Percentiles rank a stretch among this genome's conserved stretches.
These are phyloP conservation scores for Russula sp. DNA, from an alignment of 768 basidiomycete genomes.

Conservation along the genomic window DNA sequence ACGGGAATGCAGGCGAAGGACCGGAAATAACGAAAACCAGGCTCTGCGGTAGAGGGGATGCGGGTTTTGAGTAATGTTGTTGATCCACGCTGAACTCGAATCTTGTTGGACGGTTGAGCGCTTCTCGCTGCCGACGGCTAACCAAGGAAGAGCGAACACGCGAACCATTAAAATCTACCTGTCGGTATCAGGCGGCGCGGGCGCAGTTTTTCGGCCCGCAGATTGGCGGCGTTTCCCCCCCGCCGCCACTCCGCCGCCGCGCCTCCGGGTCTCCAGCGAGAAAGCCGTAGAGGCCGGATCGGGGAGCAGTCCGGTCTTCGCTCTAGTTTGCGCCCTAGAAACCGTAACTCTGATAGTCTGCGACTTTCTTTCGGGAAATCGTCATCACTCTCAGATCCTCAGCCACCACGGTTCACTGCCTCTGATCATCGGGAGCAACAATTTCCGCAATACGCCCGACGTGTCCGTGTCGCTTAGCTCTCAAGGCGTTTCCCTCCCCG, in stretches of 20 bases:
- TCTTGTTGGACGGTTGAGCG: conserved; percentile 28
- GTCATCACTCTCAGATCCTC: not conserved
- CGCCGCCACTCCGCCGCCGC: conserved; percentile 9
- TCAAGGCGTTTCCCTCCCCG: not conserved
- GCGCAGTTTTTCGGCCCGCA: conserved; percentile 14
- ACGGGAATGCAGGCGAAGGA: conserved; percentile 4
- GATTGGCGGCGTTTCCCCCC: conserved; percentile 21
- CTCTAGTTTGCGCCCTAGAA: not conserved
- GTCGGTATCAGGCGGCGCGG: conserved; percentile 22
- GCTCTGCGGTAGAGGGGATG: conserved; percentile 5
- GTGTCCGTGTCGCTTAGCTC: not conserved
- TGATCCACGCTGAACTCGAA: conserved; percentile 29
- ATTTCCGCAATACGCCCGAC: conserved; percentile 3
- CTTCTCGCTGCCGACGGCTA: conserved; percentile 27
- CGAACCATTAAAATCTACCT: conserved; percentile 19
- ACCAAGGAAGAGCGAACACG: conserved; percentile 18
- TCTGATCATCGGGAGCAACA: conserved; percentile 3
- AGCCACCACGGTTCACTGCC: not conserved
- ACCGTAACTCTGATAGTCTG: not conserved
- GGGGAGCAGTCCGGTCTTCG: not conserved
- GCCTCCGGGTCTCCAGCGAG: conserved; percentile 6
- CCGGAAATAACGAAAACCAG: conserved; percentile 18
- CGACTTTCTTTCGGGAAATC: not conserved
- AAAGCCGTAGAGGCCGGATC: conserved; percentile 3
- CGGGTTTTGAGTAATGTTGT: conserved; percentile 24